phyloP scores from a whole-genome alignment of 768 basidiomycete genomes.

The Omphalotus guepiniiformis region DNA sequence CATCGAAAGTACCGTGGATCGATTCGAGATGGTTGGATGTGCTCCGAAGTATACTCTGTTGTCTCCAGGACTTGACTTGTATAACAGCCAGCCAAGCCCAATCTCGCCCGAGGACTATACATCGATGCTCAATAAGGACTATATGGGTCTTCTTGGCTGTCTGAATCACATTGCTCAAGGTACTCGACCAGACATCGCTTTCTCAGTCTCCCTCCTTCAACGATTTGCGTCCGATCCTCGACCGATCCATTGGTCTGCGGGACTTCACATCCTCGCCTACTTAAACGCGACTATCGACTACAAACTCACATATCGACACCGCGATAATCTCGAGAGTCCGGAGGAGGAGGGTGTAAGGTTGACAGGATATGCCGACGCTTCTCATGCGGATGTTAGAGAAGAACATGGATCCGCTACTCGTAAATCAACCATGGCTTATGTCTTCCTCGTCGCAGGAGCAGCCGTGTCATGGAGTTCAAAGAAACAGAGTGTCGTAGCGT shows the following conservation, averaged over 20 bases:
- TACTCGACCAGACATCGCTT: background rate
- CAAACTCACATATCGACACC: background rate
- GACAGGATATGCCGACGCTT: constrained; percentile 19
- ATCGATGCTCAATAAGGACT: background rate
- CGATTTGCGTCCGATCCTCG: background rate
- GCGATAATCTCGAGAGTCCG: background rate
- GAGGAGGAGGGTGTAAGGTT: too few species aligned
- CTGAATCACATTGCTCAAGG: background rate
- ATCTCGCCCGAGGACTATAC: background rate
- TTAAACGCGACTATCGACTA: background rate
- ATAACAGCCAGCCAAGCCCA: background rate
- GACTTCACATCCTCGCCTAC: background rate
- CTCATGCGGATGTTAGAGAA: constrained; percentile 15
- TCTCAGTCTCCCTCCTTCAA: background rate
- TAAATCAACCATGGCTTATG: constrained; percentile 28
- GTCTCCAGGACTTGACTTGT: background rate
- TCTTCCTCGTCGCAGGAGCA: constrained; percentile 26
- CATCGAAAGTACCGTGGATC: background rate
- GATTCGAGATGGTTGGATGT: background rate
- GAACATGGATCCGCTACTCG: constrained; percentile 12
- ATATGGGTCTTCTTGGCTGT: background rate
- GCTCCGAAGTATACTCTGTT: background rate
- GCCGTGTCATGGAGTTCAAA: constrained; percentile 27
- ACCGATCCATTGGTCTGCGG: background rate
- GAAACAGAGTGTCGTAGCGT: background rate